Evolutionary conservation across 768 basidiomycete genomes (phyloP).

Genomic region (Lactarius hengduanensis): DNA sequence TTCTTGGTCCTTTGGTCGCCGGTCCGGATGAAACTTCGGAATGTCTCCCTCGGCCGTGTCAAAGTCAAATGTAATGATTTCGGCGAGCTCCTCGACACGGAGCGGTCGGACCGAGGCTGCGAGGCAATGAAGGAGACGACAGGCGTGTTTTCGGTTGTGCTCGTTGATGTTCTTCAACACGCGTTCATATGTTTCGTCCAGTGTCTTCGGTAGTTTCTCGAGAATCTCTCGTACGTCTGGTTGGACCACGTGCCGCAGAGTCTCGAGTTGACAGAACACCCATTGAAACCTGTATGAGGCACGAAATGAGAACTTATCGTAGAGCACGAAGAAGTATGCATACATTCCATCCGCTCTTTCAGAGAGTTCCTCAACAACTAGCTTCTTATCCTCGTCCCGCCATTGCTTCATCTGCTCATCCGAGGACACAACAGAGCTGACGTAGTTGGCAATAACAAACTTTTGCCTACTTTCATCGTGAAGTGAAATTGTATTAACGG

Average conservation of each 20-base stretch:
- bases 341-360: neutral
- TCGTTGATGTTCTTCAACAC: neutral
- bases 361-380: neutral
- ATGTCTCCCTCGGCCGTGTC: neutral
- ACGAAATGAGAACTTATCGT: neutral
- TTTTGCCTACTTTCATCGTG: neutral
- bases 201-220: neutral
- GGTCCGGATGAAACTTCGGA: neutral
- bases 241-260: neutral
- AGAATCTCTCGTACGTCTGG: neutral
- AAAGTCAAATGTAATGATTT: neutral
- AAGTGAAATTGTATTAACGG: neutral
- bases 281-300: neutral
- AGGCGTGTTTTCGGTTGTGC: neutral
- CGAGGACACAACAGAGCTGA: neutral
- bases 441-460: neutral
- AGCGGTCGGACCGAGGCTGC: neutral
- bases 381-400: neutral
- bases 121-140: neutral
- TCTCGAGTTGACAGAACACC: neutral
- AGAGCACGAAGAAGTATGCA: rapidly evolving
- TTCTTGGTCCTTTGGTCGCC: neutral
- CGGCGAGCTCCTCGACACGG: neutral
- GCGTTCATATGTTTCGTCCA: neutral
- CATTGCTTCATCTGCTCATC: neutral